phyloP scores from a whole-genome alignment of 306 rosid species.

The Ormosia semicastrata region DNA sequence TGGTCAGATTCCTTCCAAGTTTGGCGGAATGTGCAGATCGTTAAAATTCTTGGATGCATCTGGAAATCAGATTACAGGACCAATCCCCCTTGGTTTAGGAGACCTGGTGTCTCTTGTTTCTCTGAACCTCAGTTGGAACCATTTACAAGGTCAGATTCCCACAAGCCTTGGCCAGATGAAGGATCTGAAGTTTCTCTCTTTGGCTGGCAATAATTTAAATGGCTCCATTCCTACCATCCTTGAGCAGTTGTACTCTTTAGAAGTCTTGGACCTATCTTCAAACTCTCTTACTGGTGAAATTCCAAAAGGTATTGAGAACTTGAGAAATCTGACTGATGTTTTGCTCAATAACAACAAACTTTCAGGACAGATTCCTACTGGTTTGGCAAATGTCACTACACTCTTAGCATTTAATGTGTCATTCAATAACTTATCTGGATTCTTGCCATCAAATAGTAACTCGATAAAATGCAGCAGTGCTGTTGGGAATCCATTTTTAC shows the following conservation, averaged over 20 bases:
- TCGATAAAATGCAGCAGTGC: slow-evolving; percentile 74
- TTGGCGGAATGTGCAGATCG: slow-evolving; percentile 59
- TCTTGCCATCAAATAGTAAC: slow-evolving; percentile 57
- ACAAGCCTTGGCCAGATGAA: slow-evolving; percentile 54
- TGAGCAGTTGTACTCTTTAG: slow-evolving; percentile 62
- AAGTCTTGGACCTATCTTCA: slow-evolving; percentile 75
- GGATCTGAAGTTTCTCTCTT: slow-evolving; percentile 59
- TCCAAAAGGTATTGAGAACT: slow-evolving; percentile 59
- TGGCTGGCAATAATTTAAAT: slow-evolving; percentile 64
- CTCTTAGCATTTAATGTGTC: slow-evolving; percentile 81
- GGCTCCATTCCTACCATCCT: slow-evolving; percentile 66
- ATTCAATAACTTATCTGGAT: slow-evolving; percentile 90
- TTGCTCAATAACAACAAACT: slow-evolving; percentile 75
- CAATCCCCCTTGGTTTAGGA: slow-evolving; percentile 50
- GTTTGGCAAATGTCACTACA: slow-evolving; percentile 65
- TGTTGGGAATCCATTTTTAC: slow-evolving; percentile 69
- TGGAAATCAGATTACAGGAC: slow-evolving; percentile 62
- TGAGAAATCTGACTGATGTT: slow-evolving; percentile 61
- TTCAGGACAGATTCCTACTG: slow-evolving; percentile 82
- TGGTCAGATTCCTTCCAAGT: slow-evolving; percentile 52
- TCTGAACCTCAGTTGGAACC: slow-evolving; percentile 73
- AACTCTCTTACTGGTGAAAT: slow-evolving; percentile 78
- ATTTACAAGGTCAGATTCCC: slow-evolving; percentile 63
- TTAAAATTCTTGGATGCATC: slow-evolving; percentile 72
- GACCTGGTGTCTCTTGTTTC: slow-evolving; percentile 52